phyloP scores from a whole-genome alignment of 1,139 yeast species.

The Candida dubliniensis region DNA sequence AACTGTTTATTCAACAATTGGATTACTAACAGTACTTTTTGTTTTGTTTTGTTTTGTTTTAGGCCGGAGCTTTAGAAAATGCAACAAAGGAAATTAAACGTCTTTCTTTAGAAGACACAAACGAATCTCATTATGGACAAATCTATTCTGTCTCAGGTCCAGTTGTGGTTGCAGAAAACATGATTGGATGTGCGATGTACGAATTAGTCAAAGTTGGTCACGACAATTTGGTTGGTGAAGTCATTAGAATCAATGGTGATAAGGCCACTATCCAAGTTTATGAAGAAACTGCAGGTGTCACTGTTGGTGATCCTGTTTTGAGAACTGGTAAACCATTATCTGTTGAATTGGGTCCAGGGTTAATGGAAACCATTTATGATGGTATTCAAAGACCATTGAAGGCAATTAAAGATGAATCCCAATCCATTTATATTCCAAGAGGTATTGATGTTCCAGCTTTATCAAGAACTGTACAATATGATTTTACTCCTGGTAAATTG shows the following conservation, averaged over 20 bases:
- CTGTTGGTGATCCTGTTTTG: constrained; percentile 97
- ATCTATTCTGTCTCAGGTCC: constrained; percentile 97
- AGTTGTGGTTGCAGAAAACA: constrained; percentile 94
- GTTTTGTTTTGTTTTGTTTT: background rate
- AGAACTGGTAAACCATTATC: constrained; percentile 98
- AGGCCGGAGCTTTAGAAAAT: constrained; percentile 97
- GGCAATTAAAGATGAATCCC: constrained; percentile 81
- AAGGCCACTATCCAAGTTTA: constrained; percentile 98
- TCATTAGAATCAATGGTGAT: constrained; percentile 92
- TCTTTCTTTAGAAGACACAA: constrained; percentile 73
- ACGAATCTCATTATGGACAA: constrained; percentile 79
- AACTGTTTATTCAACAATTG: background rate
- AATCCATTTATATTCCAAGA: constrained; percentile 95
- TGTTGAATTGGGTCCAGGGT: constrained; percentile 98
- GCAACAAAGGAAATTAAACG: constrained; percentile 94
- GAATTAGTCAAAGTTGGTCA: constrained; percentile 97
- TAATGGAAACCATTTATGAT: constrained; percentile 97
- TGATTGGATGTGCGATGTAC: constrained; percentile 99
- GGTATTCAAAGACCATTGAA: constrained; percentile 99
- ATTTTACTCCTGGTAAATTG: constrained; percentile 75
- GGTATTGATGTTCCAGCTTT: constrained; percentile 97
- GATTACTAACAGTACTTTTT: constrained; percentile 1
- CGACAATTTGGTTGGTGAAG: constrained; percentile 95
- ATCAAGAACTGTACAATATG: constrained; percentile 77
- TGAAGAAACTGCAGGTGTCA: constrained; percentile 98